Evolutionary conservation across 2,329 filamentous ascomycete species (phyloP).

Genomic region (Aspergillus sp.): DNA sequence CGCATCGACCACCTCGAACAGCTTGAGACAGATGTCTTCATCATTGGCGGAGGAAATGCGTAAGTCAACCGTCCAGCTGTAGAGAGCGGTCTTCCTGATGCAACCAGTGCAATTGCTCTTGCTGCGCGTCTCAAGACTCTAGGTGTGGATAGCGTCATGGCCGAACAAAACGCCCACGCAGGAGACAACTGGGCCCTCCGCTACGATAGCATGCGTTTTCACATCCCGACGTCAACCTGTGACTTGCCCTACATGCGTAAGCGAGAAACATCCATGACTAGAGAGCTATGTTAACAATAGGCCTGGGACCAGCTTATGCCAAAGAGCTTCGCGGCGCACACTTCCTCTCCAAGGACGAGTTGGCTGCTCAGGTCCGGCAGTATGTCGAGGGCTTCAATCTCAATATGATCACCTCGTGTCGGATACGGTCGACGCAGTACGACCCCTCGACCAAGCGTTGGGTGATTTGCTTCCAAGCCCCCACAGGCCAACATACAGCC

Average conservation of each 20-base stretch:
- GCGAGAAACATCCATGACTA: not conserved
- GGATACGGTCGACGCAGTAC: constrained; percentile 24
- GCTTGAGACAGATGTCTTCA: constrained; percentile 31
- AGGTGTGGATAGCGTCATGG: constrained; percentile 40
- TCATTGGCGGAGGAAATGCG: constrained; percentile 45
- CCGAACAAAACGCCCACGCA: constrained; percentile 41
- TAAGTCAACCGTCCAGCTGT: constrained; percentile 4
- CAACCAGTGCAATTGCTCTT: constrained; percentile 36
- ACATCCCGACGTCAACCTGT: constrained; percentile 36
- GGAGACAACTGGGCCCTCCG: constrained; percentile 48
- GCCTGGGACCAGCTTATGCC: constrained; percentile 11
- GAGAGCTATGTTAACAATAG: not conserved
- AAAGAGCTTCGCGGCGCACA: constrained; percentile 13
- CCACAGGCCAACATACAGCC: constrained; percentile 7
- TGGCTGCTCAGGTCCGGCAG: constrained; percentile 15
- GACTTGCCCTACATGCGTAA: constrained; percentile 36
- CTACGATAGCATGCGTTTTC: constrained; percentile 46
- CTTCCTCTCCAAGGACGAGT: constrained; percentile 13
- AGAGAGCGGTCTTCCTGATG: too few species aligned
- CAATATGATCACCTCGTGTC: constrained; percentile 29
- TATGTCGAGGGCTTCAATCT: constrained; percentile 32
- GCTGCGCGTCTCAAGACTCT: constrained; percentile 47
- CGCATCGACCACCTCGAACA: not conserved
- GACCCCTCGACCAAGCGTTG: constrained; percentile 20
- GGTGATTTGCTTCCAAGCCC: constrained; percentile 22